Conservation (phyloP, 2,329 filamentous ascomycete genomes). For the Ambrosiella xylebori region DNA sequence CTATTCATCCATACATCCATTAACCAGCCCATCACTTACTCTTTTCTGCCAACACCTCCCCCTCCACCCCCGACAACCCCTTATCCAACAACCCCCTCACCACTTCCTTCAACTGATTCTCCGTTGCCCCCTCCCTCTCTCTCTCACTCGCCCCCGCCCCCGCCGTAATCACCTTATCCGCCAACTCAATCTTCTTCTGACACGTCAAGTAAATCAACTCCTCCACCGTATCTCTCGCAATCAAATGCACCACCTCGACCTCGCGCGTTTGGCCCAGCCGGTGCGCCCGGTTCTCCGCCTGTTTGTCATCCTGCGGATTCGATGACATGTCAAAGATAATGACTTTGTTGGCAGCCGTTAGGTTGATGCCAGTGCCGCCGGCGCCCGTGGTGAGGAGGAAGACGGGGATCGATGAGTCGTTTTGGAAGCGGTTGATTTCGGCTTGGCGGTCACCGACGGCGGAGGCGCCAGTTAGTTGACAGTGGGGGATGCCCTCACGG, state of each 20-base stretch:
- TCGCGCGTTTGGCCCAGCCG: conserved; percentile 80
- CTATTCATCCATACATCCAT: neutral
- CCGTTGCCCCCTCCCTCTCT: conserved; percentile 6
- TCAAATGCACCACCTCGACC: conserved; percentile 76
- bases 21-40: no score
- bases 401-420: conserved; percentile 59
- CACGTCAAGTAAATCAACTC: conserved; percentile 86
- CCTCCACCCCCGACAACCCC: neutral
- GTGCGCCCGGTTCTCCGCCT: conserved; percentile 92
- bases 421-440: conserved; percentile 74
- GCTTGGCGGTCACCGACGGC: conserved; percentile 69
- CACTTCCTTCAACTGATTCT: neutral
- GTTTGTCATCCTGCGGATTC: conserved; percentile 96
- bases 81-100: neutral
- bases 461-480: conserved; percentile 73
- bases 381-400: conserved; percentile 89
- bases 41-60: neutral
- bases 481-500: conserved; percentile 54
- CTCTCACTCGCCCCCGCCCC: conserved; percentile 32
- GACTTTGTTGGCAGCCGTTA: conserved; percentile 92
- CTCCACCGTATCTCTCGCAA: conserved; percentile 70
- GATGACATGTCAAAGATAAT: conserved; percentile 95
- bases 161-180: conserved; percentile 42
- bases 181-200: conserved; percentile 80
- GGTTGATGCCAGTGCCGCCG: conserved; percentile 90